Evolutionary conservation across 148 eudicot species (phyloP).

Genomic region (Drosera capensis): DNA sequence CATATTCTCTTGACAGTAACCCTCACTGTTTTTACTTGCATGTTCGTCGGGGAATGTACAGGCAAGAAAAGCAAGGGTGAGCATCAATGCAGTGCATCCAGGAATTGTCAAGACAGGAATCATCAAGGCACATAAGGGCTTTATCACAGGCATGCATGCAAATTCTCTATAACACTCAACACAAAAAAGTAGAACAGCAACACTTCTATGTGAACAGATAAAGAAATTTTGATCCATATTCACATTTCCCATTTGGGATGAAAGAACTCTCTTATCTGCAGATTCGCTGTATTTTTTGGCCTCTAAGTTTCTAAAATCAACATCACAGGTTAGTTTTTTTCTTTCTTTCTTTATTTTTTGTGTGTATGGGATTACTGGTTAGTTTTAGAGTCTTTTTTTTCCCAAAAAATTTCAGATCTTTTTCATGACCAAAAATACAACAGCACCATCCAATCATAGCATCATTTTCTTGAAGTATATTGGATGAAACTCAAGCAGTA

Average conservation of each 20-base stretch:
- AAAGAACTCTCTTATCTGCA: conserved; percentile 14
- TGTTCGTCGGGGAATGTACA: conserved; percentile 11
- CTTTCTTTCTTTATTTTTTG: not conserved
- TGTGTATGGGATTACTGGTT: not conserved
- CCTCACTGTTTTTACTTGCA: not conserved
- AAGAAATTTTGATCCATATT: not conserved
- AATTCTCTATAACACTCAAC: not conserved
- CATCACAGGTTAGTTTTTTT: conserved; percentile 60
- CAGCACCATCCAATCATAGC: too few relatives aligned
- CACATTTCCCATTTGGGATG: not conserved
- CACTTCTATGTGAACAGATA: not conserved
- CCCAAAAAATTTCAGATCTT: not conserved
- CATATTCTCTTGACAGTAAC: not conserved
- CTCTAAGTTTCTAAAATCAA: conserved; percentile 71
- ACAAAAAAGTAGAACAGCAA: not conserved
- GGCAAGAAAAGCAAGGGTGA: conserved; percentile 74
- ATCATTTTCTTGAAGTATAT: too few relatives aligned
- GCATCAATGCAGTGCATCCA: conserved; percentile 84
- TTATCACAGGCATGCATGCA: conserved; percentile 71
- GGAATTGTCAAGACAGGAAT: conserved; percentile 97
- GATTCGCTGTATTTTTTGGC: conserved; percentile 84
- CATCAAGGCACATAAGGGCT: conserved; percentile 73
- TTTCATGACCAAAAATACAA: too few relatives aligned
- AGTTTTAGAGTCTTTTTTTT: not conserved
- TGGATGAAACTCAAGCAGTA: not conserved